Percentiles rank a stretch among this genome's conserved stretches.
Conservation (phyloP, 371 early-diverging fungal species). For the Rhizomucor pusillus region DNA sequence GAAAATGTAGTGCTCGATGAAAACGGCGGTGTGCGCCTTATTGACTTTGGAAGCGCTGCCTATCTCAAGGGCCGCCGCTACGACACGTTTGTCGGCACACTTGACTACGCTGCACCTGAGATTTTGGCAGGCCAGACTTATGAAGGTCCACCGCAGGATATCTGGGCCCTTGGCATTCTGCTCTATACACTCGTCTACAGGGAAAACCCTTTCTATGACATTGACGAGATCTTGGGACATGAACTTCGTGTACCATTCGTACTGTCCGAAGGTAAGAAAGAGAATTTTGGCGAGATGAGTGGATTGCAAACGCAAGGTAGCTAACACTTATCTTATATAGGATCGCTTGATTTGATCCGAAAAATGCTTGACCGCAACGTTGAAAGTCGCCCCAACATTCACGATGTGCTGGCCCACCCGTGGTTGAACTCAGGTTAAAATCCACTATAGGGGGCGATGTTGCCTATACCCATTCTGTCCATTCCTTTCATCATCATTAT, state of each 20-base stretch:
- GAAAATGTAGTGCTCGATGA: slow-evolving; percentile 73
- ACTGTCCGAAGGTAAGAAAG: slow-evolving; percentile 54
- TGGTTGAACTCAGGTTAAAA: slow-evolving; percentile 37
- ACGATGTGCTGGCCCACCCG: slow-evolving; percentile 52
- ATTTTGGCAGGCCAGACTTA: slow-evolving; percentile 68
- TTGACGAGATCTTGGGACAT: slow-evolving; percentile 70
- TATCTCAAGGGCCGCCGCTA: slow-evolving; percentile 62
- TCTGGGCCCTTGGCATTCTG: slow-evolving; percentile 83
- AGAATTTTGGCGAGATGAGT: neutral
- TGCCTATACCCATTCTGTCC: neutral
- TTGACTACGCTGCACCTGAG: slow-evolving; percentile 77
- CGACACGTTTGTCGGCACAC: slow-evolving; percentile 74
- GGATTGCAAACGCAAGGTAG: too few relatives aligned
- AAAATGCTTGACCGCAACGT: slow-evolving; percentile 56
- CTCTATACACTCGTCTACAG: slow-evolving; percentile 78
- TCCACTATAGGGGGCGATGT: neutral
- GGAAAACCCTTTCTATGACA: slow-evolving; percentile 80
- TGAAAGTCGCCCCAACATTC: slow-evolving; percentile 50
- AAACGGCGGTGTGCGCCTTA: slow-evolving; percentile 51
- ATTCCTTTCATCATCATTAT: slow-evolving; percentile 1
- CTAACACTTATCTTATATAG: slow-evolving; percentile 15
- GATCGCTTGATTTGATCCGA: slow-evolving; percentile 52
- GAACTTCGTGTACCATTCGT: slow-evolving; percentile 67
- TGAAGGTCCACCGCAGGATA: slow-evolving; percentile 76
- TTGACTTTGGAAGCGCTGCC: slow-evolving; percentile 78